A percentile compares a stretch with the other conserved stretches of the same genome.
These are phyloP conservation scores for Radiomyces spectabilis DNA, from an alignment of 192 early-diverging fungal species.

Conservation along the genomic window DNA sequence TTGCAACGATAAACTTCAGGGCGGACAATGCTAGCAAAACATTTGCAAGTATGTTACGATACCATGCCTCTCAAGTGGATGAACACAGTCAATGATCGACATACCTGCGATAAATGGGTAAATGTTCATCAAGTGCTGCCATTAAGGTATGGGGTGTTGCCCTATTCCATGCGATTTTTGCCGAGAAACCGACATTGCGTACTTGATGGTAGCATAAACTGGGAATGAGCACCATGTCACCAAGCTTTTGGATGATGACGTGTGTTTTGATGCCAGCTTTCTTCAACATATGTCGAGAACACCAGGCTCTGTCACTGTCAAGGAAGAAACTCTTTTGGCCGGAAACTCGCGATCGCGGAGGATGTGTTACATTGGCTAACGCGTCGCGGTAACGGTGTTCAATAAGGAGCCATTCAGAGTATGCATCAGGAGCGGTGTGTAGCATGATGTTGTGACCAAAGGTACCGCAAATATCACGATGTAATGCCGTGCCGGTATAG, in stretches of 20 bases:
- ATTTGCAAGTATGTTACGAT: neutral
- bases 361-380: neutral
- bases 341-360: no score
- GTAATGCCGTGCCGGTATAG: constrained; percentile 13
- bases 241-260: constrained; percentile 15
- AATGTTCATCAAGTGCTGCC: neutral
- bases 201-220: constrained; percentile 26
- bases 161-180: constrained; percentile 26
- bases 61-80: no score
- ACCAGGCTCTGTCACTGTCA: constrained; percentile 20
- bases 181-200: constrained; percentile 10
- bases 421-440: constrained; percentile 4
- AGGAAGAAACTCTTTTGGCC: constrained; percentile 7
- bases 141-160: constrained; percentile 1
- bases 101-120: constrained; percentile 16
- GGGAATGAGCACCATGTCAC: constrained; percentile 28
- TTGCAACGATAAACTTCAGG: constrained; percentile 20
- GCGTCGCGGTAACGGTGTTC: neutral
- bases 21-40: constrained; percentile 8
- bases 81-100: no score
- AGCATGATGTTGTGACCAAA: constrained; percentile 32
- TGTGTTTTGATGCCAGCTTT: constrained; percentile 4
- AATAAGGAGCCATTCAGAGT: constrained; percentile 11
- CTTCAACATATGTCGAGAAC: neutral
- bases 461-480: constrained; percentile 21